phyloP scores from a whole-genome alignment of 768 basidiomycete species.

The Suillus plorans region DNA sequence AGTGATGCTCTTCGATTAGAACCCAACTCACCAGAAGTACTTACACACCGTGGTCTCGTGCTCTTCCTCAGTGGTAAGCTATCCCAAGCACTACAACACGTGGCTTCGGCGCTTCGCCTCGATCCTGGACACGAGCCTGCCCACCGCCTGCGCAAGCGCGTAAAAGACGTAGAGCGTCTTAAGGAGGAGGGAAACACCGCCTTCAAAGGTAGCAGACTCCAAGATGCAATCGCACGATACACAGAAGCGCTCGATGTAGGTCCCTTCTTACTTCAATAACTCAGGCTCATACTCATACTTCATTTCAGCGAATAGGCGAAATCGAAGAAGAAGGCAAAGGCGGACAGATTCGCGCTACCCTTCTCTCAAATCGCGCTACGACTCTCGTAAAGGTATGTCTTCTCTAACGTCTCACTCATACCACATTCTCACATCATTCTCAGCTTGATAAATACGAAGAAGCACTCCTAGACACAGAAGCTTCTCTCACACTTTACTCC shows the following conservation, averaged over 20 bases:
- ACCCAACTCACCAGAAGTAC: conserved; percentile 74
- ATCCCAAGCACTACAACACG: conserved; percentile 70
- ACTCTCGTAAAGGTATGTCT: conserved; percentile 66
- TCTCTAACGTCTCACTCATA: neutral
- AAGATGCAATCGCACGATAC: conserved; percentile 70
- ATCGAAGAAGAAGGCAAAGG: conserved; percentile 72
- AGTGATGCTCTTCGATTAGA: conserved; percentile 77
- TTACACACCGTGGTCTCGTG: conserved; percentile 75
- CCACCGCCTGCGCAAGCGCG: conserved; percentile 67
- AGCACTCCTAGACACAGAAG: conserved; percentile 70
- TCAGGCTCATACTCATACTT: conserved; percentile 4
- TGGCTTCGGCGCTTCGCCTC: conserved; percentile 65
- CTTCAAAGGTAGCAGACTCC: conserved; percentile 61
- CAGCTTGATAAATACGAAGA: conserved; percentile 66
- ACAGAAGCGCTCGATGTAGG: conserved; percentile 67
- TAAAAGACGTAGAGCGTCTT: conserved; percentile 78
- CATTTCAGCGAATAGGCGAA: conserved; percentile 59
- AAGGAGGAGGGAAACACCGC: conserved; percentile 84
- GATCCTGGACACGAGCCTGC: conserved; percentile 79
- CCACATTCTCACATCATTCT: neutral
- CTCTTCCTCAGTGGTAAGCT: conserved; percentile 73
- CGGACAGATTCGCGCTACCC: conserved; percentile 75
- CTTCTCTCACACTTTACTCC: conserved; percentile 60
- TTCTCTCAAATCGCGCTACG: conserved; percentile 83
- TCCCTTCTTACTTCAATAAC: neutral